Evolutionary conservation across 2,329 filamentous ascomycete genomes (phyloP).

Genomic region (Fusarium temperatum): DNA sequence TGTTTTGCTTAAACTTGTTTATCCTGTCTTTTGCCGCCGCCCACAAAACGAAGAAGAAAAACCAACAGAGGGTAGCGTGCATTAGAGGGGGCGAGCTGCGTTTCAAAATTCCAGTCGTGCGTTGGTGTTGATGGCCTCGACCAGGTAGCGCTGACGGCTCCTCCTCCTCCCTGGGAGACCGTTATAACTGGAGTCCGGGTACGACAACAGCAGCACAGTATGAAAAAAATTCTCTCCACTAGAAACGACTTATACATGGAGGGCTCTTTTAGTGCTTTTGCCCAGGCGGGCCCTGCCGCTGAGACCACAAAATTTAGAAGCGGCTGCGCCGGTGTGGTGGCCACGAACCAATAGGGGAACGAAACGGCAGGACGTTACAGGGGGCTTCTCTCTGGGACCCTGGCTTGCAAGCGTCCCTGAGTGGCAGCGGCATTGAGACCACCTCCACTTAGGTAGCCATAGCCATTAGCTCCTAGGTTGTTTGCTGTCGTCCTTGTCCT

Average conservation of each 20-base stretch:
- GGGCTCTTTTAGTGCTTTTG: slow-evolving; percentile 13
- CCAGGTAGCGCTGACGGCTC: slow-evolving; percentile 21
- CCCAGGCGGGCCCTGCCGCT: slow-evolving; percentile 40
- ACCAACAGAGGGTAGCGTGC: slow-evolving; percentile 8
- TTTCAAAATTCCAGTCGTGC: slow-evolving; percentile 21
- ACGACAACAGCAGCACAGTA: slow-evolving; percentile 19
- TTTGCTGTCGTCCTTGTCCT: slow-evolving; percentile 17
- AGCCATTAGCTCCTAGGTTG: background rate
- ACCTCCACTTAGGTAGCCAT: slow-evolving; percentile 18
- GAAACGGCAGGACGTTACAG: slow-evolving; percentile 10
- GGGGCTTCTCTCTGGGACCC: slow-evolving; percentile 7
- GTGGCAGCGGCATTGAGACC: slow-evolving; percentile 31
- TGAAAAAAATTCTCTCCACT: background rate
- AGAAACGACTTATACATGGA: background rate
- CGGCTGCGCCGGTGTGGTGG: slow-evolving; percentile 17
- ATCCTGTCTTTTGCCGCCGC: background rate
- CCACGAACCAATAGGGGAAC: slow-evolving; percentile 13
- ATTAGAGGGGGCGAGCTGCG: slow-evolving; percentile 14
- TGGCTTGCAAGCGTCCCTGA: slow-evolving; percentile 31
- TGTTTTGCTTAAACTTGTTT: background rate
- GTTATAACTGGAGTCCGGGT: background rate
- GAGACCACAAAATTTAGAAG: slow-evolving; percentile 25
- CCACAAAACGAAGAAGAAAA: background rate
- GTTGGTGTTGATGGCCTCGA: slow-evolving; percentile 23
- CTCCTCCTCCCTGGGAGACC: background rate